Conservation (phyloP, 345 rosid species). For the Gossypium australe region DNA sequence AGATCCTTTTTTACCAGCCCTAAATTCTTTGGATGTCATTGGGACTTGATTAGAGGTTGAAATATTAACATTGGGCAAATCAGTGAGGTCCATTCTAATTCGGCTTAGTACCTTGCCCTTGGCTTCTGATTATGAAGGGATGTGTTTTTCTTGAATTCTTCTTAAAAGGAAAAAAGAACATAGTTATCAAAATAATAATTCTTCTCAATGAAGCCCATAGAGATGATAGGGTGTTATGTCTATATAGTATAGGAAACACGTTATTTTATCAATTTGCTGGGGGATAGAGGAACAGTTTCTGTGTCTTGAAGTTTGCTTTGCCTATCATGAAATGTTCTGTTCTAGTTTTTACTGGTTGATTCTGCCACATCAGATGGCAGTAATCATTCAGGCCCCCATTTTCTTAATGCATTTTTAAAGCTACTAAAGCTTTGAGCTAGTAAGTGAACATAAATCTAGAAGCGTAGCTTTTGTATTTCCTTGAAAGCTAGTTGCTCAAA, state of each 20-base stretch:
- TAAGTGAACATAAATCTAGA: not conserved
- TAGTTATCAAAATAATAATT: not conserved
- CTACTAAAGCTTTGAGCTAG: not conserved
- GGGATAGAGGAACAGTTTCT: not conserved
- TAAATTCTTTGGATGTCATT: not conserved
- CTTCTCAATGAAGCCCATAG: not conserved
- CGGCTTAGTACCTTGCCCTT: not conserved
- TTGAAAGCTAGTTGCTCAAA: not conserved
- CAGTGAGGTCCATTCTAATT: not conserved
- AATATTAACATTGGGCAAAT: not conserved
- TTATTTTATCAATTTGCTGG: not conserved
- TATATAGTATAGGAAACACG: not conserved
- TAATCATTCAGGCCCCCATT: not conserved
- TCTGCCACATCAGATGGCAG: not conserved
- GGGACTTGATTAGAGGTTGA: not conserved
- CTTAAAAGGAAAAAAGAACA: not conserved
- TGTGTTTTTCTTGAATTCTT: not conserved
- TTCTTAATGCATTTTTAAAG: not conserved
- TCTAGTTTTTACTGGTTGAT: not conserved
- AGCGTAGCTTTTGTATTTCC: not conserved
- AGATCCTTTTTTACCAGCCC: not conserved
- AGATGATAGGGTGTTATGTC: not conserved
- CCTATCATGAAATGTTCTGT: not conserved
- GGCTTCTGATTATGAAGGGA: constrained; percentile 1
- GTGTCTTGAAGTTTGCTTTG: not conserved